phyloP scores from a whole-genome alignment of 257 asterid genomes.

The Solanum habrochaites region DNA sequence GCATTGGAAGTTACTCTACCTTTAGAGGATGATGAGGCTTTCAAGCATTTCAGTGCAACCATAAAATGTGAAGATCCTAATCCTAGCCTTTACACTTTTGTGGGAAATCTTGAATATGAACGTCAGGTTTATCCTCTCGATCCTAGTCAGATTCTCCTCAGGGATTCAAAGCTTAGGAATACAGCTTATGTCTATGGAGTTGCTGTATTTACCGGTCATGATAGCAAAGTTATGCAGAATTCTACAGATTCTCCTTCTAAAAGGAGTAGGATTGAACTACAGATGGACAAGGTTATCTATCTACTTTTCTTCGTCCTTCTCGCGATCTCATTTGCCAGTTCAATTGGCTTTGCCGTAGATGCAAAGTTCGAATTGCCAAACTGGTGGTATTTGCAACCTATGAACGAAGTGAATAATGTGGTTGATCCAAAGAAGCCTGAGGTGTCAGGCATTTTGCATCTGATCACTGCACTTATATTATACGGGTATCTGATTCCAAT shows the following conservation, averaged over 20 bases:
- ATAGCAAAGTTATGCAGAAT: constrained; percentile 94
- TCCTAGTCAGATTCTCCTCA: constrained; percentile 83
- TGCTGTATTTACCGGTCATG: constrained; percentile 79
- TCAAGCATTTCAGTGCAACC: constrained; percentile 61
- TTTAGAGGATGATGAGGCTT: constrained; percentile 49
- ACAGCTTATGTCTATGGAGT: constrained; percentile 75
- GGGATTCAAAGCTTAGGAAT: constrained; percentile 93
- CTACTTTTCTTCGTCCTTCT: constrained; percentile 64
- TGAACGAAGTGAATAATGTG: constrained; percentile 31
- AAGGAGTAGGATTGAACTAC: constrained; percentile 78
- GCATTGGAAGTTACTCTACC: constrained; percentile 56
- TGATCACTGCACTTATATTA: constrained; percentile 82
- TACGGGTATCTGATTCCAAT: constrained; percentile 92
- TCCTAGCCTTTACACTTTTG: constrained; percentile 74
- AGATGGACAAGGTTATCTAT: constrained; percentile 86
- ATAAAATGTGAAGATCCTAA: constrained; percentile 89
- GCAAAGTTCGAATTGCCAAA: constrained; percentile 60
- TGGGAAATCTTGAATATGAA: constrained; percentile 69
- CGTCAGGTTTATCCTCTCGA: constrained; percentile 62
- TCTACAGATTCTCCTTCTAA: constrained; percentile 86
- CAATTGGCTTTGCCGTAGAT: constrained; percentile 61
- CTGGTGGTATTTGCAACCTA: constrained; percentile 88
- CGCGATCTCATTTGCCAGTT: constrained; percentile 61
- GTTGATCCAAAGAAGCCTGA: constrained; percentile 50
- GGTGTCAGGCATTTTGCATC: constrained; percentile 60